These are phyloP conservation scores for Penicillium cosmopolitanum DNA, from an alignment of 495 filamentous ascomycete species.

Conservation along the genomic window DNA sequence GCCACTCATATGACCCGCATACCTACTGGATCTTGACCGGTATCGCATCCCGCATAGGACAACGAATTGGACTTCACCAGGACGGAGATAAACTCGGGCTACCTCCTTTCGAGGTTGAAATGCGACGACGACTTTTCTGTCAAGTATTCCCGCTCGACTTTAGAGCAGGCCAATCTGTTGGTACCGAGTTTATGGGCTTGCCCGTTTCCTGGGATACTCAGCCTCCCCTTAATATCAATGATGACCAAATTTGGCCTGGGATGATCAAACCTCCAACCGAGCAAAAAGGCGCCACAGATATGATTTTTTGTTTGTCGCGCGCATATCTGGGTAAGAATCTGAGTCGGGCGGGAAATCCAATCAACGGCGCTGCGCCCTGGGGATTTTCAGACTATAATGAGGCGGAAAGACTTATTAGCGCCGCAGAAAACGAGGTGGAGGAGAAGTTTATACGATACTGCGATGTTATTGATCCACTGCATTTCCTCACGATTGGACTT, in stretches of 20 bases:
- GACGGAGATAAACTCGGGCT: slow-evolving; percentile 48
- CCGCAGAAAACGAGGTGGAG: slow-evolving; percentile 33
- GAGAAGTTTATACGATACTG: slow-evolving; percentile 57
- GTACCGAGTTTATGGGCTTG: slow-evolving; percentile 21
- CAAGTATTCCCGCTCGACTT: slow-evolving; percentile 45
- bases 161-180: slow-evolving; percentile 33
- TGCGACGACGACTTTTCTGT: slow-evolving; percentile 54
- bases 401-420: slow-evolving; percentile 41
- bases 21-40: slow-evolving; percentile 46
- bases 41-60: slow-evolving; percentile 49
- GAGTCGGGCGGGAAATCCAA: slow-evolving; percentile 6
- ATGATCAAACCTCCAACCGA: slow-evolving; percentile 34
- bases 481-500: slow-evolving; percentile 67
- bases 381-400: slow-evolving; percentile 34
- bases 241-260: slow-evolving; percentile 53
- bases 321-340: slow-evolving; percentile 42
- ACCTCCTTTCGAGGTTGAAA: slow-evolving; percentile 51
- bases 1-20: slow-evolving; percentile 36
- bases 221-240: slow-evolving; percentile 59
- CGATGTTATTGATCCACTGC: slow-evolving; percentile 60
- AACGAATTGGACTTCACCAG: slow-evolving; percentile 53
- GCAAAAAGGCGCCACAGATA: slow-evolving; percentile 66
- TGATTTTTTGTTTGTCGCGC: slow-evolving; percentile 75
- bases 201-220: slow-evolving; percentile 30
- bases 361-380: slow-evolving; percentile 10